Base-by-base conservation (phyloP, 306 rosid species). In the Vigna hirtella region DNA sequence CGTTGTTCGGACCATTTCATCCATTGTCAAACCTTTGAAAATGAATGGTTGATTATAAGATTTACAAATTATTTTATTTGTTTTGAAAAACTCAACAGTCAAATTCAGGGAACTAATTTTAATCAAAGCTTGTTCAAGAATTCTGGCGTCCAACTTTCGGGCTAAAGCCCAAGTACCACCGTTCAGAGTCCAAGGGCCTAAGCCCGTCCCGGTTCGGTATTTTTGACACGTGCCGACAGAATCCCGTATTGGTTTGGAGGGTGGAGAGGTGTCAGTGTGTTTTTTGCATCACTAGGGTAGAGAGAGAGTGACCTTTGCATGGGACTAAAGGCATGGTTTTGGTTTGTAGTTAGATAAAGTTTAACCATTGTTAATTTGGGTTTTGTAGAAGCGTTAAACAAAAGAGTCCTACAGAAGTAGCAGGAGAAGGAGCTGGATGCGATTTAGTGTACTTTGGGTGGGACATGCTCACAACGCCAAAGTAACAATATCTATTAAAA, bases 381-480 rank as follows among this genome's bases (percentile, higher is more conserved):
- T 30, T 75, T 20, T 3, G 36, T 52, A 66, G 1, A 15, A 8
- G 20, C 10, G 15, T 2, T 36, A 68, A 67, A 17, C 40, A 47
- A 12, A 45, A 12, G 6, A 14, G 67, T 56, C 61, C 69, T 55
- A 59, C 11, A 28, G 36, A 12, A 4, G 42, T 17, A 68, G 51
- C 62, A 47, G 9, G 6, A 16, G 12, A 26, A 26, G 52, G 22
- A 51, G 18, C 7, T 53, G 15, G 66, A 76, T 13, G 80, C 66
- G 43, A 65, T 17, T 65, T 51, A 14, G 43, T 56, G 76, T 68
- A 77, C 81, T 77, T 74, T 26, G 47, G 7, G 67, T 55, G 70
- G 76, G 81, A 17, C 81, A 56, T 58, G 50, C 2, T 77, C 15
- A 13, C 76, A 78, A 48, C 49, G 13, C 11, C 3, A 61, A 12